Evolutionary conservation across 2,329 filamentous ascomycete species (phyloP).

Genomic region (Hypoxylon sp.): DNA sequence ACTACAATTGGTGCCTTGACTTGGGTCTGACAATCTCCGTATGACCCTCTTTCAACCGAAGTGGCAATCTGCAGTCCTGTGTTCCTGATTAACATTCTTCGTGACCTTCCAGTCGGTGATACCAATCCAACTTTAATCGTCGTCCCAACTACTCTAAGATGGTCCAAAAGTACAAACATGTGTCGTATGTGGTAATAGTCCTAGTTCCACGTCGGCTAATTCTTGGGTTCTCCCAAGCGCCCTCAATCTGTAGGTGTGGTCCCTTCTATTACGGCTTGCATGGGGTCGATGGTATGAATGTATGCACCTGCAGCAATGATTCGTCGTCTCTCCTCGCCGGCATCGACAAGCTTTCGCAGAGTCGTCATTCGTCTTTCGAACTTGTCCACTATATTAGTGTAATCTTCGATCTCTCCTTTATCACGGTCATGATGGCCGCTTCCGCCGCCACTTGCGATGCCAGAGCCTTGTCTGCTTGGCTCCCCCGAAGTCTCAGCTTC

Average conservation of each 20-base stretch:
- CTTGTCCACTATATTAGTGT: constrained; percentile 64
- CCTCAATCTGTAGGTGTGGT: constrained; percentile 6
- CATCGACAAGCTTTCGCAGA: constrained; percentile 66
- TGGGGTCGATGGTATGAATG: constrained; percentile 4
- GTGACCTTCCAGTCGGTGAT: constrained; percentile 9
- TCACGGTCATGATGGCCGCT: constrained; percentile 46
- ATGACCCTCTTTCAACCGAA: constrained; percentile 19
- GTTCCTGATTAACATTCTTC: constrained; percentile 35
- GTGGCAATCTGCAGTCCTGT: constrained; percentile 33
- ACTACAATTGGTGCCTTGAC: constrained; percentile 5
- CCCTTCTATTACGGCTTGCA: constrained; percentile 11
- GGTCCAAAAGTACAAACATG: constrained; percentile 9
- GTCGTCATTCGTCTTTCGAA: constrained; percentile 70
- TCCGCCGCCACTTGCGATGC: constrained; percentile 50
- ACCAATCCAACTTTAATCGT: constrained; percentile 21
- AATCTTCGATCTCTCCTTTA: constrained; percentile 58
- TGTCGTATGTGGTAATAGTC: constrained; percentile 1
- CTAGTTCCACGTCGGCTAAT: constrained; percentile 8
- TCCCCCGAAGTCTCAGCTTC: constrained; percentile 53
- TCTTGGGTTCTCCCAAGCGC: constrained; percentile 3
- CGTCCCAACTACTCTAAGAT: constrained; percentile 16
- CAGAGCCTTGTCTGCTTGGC: constrained; percentile 46
- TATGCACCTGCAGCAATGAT: constrained; percentile 47
- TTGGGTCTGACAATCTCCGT: constrained; percentile 9
- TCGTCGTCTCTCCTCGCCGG: constrained; percentile 60